A percentile compares a stretch with the other conserved stretches of the same genome.
Evolutionary conservation across 2,329 filamentous ascomycete genomes (phyloP).

Genomic region (Fusarium stilboides): DNA sequence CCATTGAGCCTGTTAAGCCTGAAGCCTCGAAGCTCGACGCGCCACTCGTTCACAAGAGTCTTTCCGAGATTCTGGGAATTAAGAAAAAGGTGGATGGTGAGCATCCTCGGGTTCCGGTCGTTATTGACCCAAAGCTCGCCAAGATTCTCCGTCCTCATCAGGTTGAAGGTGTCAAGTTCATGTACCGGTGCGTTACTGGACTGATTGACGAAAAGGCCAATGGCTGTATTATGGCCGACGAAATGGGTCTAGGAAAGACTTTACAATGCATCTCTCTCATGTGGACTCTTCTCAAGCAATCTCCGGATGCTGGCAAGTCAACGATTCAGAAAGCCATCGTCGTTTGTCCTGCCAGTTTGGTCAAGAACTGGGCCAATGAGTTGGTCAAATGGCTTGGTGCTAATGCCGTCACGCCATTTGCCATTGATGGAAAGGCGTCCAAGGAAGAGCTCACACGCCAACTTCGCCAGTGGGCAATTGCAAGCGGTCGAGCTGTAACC

Average conservation of each 20-base stretch:
- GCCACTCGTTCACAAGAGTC: slow-evolving; percentile 91
- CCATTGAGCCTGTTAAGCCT: slow-evolving; percentile 51
- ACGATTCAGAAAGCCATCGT: slow-evolving; percentile 98
- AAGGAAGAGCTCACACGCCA: slow-evolving; percentile 94
- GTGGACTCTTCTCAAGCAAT: slow-evolving; percentile 97
- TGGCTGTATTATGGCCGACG: slow-evolving; percentile 99
- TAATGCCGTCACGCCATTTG: slow-evolving; percentile 92
- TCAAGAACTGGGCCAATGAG: slow-evolving; percentile 98
- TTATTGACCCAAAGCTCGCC: slow-evolving; percentile 90
- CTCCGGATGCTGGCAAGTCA: slow-evolving; percentile 91
- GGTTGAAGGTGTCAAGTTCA: slow-evolving; percentile 97
- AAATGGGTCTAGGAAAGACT: slow-evolving; percentile 98
- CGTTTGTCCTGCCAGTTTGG: slow-evolving; percentile 94
- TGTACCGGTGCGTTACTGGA: slow-evolving; percentile 96
- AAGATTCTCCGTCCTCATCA: slow-evolving; percentile 97
- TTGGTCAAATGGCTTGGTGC: slow-evolving; percentile 95
- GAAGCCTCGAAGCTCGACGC: slow-evolving; percentile 74
- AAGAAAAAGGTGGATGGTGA: slow-evolving; percentile 89
- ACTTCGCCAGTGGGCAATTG: slow-evolving; percentile 94
- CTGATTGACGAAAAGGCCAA: slow-evolving; percentile 94
- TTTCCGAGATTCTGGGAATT: slow-evolving; percentile 94
- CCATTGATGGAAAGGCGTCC: slow-evolving; percentile 94
- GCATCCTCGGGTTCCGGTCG: slow-evolving; percentile 92
- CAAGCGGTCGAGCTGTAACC: slow-evolving; percentile 89
- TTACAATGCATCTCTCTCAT: slow-evolving; percentile 96